Evolutionary conservation across 179 eudicot species (phyloP).

Genomic region (Nepenthes alata): DNA sequence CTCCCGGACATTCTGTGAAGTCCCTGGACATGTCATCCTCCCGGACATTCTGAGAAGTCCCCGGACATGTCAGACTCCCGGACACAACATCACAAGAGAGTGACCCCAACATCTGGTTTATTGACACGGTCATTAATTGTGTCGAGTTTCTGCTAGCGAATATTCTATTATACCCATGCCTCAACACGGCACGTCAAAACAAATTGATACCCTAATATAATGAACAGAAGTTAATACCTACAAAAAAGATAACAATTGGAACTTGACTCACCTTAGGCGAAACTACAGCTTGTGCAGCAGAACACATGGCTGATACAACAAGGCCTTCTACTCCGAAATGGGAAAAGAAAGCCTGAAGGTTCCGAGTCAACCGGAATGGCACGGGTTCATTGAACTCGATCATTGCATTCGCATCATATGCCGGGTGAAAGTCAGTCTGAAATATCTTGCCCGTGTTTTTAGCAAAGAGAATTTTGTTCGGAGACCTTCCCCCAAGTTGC

Average conservation of each 20-base stretch:
- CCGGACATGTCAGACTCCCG: no score
- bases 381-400: conserved; percentile 95
- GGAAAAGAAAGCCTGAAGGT: conserved; percentile 92
- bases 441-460: conserved; percentile 96
- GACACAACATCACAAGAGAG: no score
- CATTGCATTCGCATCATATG: conserved; percentile 97
- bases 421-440: conserved; percentile 97
- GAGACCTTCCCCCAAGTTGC: conserved; percentile 96
- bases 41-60: no score
- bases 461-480: conserved; percentile 91
- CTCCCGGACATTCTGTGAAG: no score
- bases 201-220: no score
- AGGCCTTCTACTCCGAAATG: conserved; percentile 97
- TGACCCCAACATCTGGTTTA: no score
- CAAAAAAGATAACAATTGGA: no score
- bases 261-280: conserved; percentile 61
- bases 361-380: conserved; percentile 93
- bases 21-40: no score
- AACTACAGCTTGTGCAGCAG: conserved; percentile 90
- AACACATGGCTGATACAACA: conserved; percentile 86
- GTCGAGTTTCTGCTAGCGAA: neutral
- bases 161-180: neutral
- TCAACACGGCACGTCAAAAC: neutral
- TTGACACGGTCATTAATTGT: neutral
- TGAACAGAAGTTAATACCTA: no score